phyloP scores from a whole-genome alignment of 1,139 yeast species.

The Diutina pseudorugosa region DNA sequence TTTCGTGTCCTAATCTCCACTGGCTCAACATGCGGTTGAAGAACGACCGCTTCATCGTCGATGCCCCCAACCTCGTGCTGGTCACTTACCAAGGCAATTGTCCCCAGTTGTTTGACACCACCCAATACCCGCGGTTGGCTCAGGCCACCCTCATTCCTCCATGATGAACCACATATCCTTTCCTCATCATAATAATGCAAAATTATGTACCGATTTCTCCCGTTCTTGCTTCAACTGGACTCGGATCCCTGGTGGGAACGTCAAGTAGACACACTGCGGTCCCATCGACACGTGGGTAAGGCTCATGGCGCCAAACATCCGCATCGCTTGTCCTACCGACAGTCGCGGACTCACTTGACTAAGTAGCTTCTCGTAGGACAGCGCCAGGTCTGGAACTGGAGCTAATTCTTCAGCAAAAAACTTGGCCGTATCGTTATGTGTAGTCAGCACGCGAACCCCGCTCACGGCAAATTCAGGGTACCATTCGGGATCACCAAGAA shows the following conservation, averaged over 20 bases:
- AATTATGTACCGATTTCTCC: neutral
- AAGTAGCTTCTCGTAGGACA: neutral
- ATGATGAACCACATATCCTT: neutral
- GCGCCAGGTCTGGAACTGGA: neutral
- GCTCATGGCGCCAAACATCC: neutral
- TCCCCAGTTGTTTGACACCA: neutral
- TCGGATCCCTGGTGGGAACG: neutral
- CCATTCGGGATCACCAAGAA: neutral
- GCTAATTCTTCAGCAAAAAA: neutral
- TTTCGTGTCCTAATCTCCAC: neutral
- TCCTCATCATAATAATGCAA: neutral
- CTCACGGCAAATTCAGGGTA: neutral
- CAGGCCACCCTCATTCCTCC: neutral
- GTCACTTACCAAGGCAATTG: neutral
- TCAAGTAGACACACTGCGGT: neutral
- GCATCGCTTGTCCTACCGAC: neutral
- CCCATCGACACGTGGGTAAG: neutral
- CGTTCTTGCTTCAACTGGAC: neutral
- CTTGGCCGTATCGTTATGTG: neutral
- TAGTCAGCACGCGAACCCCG: neutral
- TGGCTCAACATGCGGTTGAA: neutral
- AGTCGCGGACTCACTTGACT: neutral
- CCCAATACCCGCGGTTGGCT: neutral
- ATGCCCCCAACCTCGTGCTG: neutral
- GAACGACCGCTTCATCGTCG: neutral